Percentiles rank a stretch among this genome's conserved stretches.
Conservation (phyloP, 805 yeast genomes). For the Candida sanyiensis region DNA sequence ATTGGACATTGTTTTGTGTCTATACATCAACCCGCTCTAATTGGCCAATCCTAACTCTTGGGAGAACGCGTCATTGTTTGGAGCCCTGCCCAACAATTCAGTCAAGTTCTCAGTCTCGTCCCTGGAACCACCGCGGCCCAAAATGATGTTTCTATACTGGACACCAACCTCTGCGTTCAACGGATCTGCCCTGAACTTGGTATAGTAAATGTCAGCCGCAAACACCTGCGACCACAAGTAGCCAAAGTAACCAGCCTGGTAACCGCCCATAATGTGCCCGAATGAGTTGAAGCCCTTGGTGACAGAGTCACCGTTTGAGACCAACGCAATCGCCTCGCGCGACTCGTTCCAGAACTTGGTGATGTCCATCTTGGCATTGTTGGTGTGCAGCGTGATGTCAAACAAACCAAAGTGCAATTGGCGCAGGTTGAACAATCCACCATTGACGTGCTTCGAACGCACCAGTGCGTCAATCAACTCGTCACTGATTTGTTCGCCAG, state of each 20-base stretch:
- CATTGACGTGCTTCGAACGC: conserved; percentile 67
- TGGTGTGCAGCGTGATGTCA: conserved; percentile 64
- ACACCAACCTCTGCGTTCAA: conserved; percentile 56
- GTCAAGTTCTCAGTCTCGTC: conserved; percentile 61
- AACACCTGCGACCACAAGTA: conserved; percentile 82
- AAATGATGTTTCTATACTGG: conserved; percentile 61
- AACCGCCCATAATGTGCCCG: conserved; percentile 74
- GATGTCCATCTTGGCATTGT: conserved; percentile 43
- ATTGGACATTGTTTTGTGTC: neutral
- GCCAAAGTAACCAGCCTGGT: conserved; percentile 83
- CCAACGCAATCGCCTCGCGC: conserved; percentile 56
- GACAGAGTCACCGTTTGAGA: conserved; percentile 46
- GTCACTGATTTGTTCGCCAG: conserved; percentile 53
- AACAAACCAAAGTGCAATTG: conserved; percentile 76
- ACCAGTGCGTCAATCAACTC: conserved; percentile 52
- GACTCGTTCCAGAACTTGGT: conserved; percentile 56
- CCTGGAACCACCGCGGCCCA: conserved; percentile 67
- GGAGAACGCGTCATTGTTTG: conserved; percentile 67
- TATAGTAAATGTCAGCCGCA: conserved; percentile 76
- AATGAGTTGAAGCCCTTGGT: conserved; percentile 73
- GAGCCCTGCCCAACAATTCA: conserved; percentile 71
- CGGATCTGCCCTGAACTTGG: conserved; percentile 64
- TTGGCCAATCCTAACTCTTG: conserved; percentile 49
- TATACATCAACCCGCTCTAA: neutral
- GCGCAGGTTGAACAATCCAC: conserved; percentile 63